Base-by-base conservation (phyloP, 805 yeast genomes). In the Clavispora asparagi region DNA sequence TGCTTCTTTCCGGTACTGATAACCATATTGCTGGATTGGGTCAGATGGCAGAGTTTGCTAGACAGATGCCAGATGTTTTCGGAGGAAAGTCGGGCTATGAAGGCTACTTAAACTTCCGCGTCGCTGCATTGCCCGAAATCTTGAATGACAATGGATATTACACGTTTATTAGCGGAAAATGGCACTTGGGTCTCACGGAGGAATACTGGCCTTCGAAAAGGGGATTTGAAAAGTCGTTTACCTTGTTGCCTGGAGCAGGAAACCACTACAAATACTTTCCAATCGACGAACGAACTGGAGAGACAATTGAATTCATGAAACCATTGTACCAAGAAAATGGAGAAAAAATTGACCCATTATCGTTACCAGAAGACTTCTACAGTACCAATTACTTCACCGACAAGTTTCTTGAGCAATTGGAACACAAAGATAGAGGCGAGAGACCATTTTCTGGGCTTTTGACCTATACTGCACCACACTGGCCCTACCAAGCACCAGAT, bases 391-490 rank as follows among this genome's bases (percentile, higher is more conserved):
- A 57, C 47, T 78, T 68, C 57, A 76, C 81, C 12, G 68, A 68
- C 42, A 73, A 67, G 49, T 70, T 67, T 11, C 48, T 78, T 36
- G 73, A 69, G 26, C 70, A 60, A 38, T 55, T 74, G 45, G 54
- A 60, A 41, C 49, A 54, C 27, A 52, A 58, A 12, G 45, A 50
- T 4, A 61, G 78, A 41, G 53, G 55, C 5, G 76, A 64, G n/a
- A 63, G 75, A 53, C 85, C 85, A 9, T 80, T 77, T 50, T 76
- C 79, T 46, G 79, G 81, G 4, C 60, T 67, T 23, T 62, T 81
- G 46, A 80, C 84, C 7, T 79, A 77, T 53, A 78, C 83, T 5
- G 85, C 85, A 1, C 85, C 85, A 3, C 85, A 80, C 56, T 81
- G 85, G 85, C 85, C 85, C 10, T 70, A 72, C 54, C 85, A 80